Conservation (phyloP, 139 green algal species). For the Raphidocelis subcapitata region DNA sequence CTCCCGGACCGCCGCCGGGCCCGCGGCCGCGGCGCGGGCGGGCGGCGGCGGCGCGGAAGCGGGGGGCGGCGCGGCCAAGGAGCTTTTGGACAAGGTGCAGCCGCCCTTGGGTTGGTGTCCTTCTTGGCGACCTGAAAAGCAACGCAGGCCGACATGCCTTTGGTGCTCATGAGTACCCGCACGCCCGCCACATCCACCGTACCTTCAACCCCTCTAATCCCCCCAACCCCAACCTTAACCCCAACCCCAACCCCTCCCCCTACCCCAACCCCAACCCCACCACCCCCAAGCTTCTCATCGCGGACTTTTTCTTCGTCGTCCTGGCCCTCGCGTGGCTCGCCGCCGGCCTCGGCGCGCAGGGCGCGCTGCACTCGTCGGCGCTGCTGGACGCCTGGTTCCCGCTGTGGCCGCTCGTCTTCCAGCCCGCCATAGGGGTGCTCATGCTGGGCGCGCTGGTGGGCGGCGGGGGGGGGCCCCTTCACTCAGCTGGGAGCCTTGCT, state of each 20-base stretch:
- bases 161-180: not conserved
- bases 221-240: not conserved
- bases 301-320: conserved; percentile 87
- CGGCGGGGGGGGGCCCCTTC: too few species aligned
- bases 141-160: not conserved
- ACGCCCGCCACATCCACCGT: not conserved
- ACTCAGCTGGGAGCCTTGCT: too few species aligned
- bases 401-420: conserved; percentile 80
- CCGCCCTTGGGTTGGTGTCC: not conserved
- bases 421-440: conserved; percentile 83
- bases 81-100: conserved; percentile 50
- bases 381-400: conserved; percentile 73
- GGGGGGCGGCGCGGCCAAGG: conserved; percentile 21
- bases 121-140: not conserved
- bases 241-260: not conserved
- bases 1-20: too few species aligned
- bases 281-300: conserved; percentile 72
- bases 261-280: not conserved
- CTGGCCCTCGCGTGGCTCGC: conserved; percentile 70
- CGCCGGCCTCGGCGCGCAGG: conserved; percentile 51
- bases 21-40: not conserved
- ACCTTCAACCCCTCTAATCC: not conserved
- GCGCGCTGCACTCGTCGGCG: conserved; percentile 22
- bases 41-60: not conserved
- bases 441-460: conserved; percentile 82